Base-by-base conservation (phyloP, 2,329 filamentous ascomycete species). In the Sphaceloma murrayae region DNA sequence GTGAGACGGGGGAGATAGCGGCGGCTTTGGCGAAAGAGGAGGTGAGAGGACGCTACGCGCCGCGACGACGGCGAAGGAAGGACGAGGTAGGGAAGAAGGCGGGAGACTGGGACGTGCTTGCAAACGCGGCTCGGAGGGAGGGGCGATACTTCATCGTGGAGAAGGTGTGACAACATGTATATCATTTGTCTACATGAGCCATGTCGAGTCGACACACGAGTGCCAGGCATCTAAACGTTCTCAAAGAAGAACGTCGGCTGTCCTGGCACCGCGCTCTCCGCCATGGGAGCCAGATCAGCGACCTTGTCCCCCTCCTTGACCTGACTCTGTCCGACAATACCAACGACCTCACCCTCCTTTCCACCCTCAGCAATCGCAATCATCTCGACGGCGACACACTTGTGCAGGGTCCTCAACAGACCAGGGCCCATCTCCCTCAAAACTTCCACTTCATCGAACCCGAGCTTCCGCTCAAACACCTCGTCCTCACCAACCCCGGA, bases 201-300 rank as follows among this genome's bases (percentile, higher is more conserved):
- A n/a, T n/a, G n/a, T n/a, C n/a, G n/a, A n/a, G n/a, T n/a, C n/a
- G n/a, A n/a, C n/a, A n/a, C 7, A 21, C 17, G 7, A n/a, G 13
- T 13, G 7, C 13, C 18, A 38, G 34, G 18, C 18, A 38, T 18
- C 42, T 72, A 70, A 43, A 91, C 73, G 61, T 94, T 94, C 66
- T 85, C 81, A 67, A 95, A 94, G 55, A 77, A 70, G 65, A 93
- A 94, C 31, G 77, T 83, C 42, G 88, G 88, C 52, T 74, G 70
- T 1, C 88, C 88, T 10, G 89, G 89, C 47, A 91, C 78, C 4
- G 89, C 86, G 53, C 72, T 72, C 56, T 85, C 83, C 9, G 85
- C 85, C 43, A 68, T 61, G 1, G 67, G 69, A 2, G 78, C 68
- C 46, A 84, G 57, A 10, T 67, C 72, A 52, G 69, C 68, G 50